Conservation (phyloP, 2,329 filamentous ascomycete genomes). For the Penicillium sp. region DNA sequence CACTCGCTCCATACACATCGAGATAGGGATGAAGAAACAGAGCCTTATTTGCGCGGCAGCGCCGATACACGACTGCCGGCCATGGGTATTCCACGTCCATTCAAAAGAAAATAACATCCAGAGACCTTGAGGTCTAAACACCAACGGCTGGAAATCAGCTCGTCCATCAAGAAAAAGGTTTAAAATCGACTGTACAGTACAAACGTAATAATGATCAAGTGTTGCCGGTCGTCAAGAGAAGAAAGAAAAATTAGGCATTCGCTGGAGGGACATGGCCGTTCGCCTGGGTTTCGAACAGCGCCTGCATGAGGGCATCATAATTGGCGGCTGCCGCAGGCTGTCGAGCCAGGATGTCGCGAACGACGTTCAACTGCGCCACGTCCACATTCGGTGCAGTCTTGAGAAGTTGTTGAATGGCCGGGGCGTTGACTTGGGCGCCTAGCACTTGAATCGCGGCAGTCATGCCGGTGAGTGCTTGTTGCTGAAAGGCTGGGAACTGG, state of each 20-base stretch:
- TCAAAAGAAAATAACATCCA: constrained; percentile 14
- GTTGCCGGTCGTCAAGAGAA: constrained; percentile 4
- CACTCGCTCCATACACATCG: not conserved
- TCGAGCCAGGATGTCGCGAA: constrained; percentile 67
- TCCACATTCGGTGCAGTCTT: constrained; percentile 69
- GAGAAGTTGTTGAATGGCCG: constrained; percentile 69
- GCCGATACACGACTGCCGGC: constrained; percentile 3
- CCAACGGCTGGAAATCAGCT: constrained; percentile 2
- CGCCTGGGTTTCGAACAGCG: constrained; percentile 41
- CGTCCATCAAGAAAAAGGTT: constrained; percentile 1
- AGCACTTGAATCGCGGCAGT: constrained; percentile 64
- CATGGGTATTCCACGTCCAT: constrained; percentile 22
- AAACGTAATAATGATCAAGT: constrained; percentile 7
- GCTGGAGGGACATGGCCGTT: constrained; percentile 33
- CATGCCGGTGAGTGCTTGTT: constrained; percentile 49
- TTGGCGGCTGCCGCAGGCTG: constrained; percentile 68
- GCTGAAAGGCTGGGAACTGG: constrained; percentile 31
- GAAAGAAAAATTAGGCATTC: constrained; percentile 16
- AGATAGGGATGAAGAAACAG: constrained; percentile 4
- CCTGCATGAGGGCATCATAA: constrained; percentile 45
- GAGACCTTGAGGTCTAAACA: constrained; percentile 14
- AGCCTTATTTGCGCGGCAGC: constrained; percentile 12
- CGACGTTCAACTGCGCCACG: constrained; percentile 71
- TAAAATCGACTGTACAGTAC: constrained; percentile 23
- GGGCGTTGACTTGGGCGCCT: constrained; percentile 62